phyloP scores from a whole-genome alignment of 2,329 filamentous ascomycete genomes.

The Penicillium frequentans region DNA sequence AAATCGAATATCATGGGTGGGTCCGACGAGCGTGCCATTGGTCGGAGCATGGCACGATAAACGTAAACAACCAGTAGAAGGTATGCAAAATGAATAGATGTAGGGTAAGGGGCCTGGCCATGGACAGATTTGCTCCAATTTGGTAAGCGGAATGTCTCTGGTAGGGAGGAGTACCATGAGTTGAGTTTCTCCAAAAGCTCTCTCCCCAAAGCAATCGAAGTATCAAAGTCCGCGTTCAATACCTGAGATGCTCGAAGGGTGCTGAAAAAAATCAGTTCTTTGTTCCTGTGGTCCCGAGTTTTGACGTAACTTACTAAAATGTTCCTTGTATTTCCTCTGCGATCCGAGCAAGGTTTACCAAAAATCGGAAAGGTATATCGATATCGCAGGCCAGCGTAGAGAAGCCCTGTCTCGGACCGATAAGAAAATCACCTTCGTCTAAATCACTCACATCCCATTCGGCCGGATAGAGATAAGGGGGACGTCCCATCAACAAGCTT shows the following conservation, averaged over 20 bases:
- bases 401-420: conserved; percentile 18
- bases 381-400: conserved; percentile 18
- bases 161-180: conserved; percentile 31
- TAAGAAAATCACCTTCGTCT: conserved; percentile 29
- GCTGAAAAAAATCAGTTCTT: conserved; percentile 7
- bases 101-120: conserved; percentile 24
- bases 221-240: conserved; percentile 29
- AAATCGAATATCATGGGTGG: conserved; percentile 29
- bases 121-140: conserved; percentile 29
- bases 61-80: conserved; percentile 37
- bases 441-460: conserved; percentile 39
- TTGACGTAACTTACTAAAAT: conserved; percentile 28
- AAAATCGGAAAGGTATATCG: conserved; percentile 29
- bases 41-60: conserved; percentile 36
- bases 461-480: conserved; percentile 34
- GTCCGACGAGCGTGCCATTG: conserved; percentile 28
- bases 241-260: conserved; percentile 32
- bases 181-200: conserved; percentile 30
- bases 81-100: conserved; percentile 36
- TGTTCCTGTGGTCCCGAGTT: neutral
- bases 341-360: conserved; percentile 29
- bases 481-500: conserved; percentile 36
- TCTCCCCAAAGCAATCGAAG: conserved; percentile 30
- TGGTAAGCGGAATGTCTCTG: conserved; percentile 28
- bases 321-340: conserved; percentile 33